A percentile compares a stretch with the other conserved stretches of the same genome.
Evolutionary conservation across 2,329 filamentous ascomycete species (phyloP).

Genomic region (Arthrobotrys sphaeroides): DNA sequence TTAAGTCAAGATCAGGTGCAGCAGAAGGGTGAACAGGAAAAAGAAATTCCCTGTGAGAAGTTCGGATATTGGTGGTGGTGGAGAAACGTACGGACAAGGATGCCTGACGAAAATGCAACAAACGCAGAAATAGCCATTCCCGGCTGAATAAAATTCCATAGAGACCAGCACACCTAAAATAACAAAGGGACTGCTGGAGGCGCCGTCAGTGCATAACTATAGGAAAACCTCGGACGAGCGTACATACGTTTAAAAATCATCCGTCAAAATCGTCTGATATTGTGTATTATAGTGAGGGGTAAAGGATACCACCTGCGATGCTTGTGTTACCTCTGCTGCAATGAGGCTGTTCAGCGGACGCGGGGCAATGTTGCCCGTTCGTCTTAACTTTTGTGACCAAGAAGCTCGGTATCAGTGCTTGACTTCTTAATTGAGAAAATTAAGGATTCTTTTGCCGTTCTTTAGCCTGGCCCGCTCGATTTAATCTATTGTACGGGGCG

Average conservation of each 20-base stretch:
- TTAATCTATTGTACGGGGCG: not conserved
- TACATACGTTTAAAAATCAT: slow-evolving; percentile 24
- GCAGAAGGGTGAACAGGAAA: not conserved
- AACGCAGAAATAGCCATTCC: slow-evolving; percentile 52
- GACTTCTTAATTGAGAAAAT: slow-evolving; percentile 32
- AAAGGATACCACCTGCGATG: not conserved
- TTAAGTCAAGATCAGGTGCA: slow-evolving; percentile 40
- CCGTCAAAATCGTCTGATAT: slow-evolving; percentile 38
- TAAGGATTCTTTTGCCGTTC: slow-evolving; percentile 32
- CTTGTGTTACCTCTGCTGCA: slow-evolving; percentile 19
- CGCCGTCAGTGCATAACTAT: slow-evolving; percentile 26
- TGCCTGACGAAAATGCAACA: slow-evolving; percentile 44
- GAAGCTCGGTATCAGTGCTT: slow-evolving; percentile 7
- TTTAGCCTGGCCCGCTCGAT: slow-evolving; percentile 24
- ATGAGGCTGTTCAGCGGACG: slow-evolving; percentile 9
- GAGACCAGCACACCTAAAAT: slow-evolving; percentile 38
- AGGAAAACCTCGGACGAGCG: not conserved
- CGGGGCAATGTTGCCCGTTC: slow-evolving; percentile 35
- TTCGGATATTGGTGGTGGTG: slow-evolving; percentile 46
- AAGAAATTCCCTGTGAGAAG: slow-evolving; percentile 17
- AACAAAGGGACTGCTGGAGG: slow-evolving; percentile 38
- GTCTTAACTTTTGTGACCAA: slow-evolving; percentile 24
- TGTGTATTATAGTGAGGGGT: slow-evolving; percentile 43
- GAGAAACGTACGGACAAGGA: slow-evolving; percentile 18
- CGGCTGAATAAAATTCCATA: slow-evolving; percentile 42